A percentile compares a stretch with the other conserved stretches of the same genome.
phyloP scores from a whole-genome alignment of 2,329 filamentous ascomycete genomes.

The Venturia aucupariae region DNA sequence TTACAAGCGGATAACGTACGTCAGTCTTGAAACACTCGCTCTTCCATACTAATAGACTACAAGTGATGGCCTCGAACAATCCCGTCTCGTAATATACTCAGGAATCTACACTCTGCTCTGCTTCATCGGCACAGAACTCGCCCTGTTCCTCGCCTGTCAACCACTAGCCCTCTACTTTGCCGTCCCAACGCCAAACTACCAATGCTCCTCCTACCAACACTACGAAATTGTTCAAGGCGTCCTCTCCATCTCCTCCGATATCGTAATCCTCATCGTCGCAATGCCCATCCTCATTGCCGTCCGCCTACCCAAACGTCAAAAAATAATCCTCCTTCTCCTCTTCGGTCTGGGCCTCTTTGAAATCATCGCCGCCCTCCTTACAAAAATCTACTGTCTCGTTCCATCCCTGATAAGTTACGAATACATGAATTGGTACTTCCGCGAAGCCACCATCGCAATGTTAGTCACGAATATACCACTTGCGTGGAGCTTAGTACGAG shows the following conservation, averaged over 20 bases:
- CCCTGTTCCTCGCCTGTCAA: neutral
- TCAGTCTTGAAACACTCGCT: neutral
- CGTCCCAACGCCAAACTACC: neutral
- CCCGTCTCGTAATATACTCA: neutral
- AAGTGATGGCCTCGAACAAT: neutral
- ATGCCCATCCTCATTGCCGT: slow-evolving; percentile 5
- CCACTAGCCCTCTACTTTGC: neutral
- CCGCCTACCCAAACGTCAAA: neutral
- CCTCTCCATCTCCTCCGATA: neutral
- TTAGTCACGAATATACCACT: slow-evolving; percentile 1
- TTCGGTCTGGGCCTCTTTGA: neutral
- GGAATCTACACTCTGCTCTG: neutral
- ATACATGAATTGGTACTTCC: slow-evolving; percentile 7
- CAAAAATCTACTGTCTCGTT: neutral
- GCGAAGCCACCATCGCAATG: neutral
- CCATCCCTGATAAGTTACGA: neutral
- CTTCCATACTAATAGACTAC: neutral
- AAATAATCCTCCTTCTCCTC: neutral
- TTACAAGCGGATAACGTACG: neutral
- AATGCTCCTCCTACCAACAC: slow-evolving; percentile 6
- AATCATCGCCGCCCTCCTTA: neutral
- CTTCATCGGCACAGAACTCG: neutral
- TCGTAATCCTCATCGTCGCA: neutral
- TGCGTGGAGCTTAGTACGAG: neutral
- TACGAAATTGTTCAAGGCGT: neutral